Evolutionary conservation across 176 grass and related monocot genomes (phyloP).

Genomic region (Triticum urartu): DNA sequence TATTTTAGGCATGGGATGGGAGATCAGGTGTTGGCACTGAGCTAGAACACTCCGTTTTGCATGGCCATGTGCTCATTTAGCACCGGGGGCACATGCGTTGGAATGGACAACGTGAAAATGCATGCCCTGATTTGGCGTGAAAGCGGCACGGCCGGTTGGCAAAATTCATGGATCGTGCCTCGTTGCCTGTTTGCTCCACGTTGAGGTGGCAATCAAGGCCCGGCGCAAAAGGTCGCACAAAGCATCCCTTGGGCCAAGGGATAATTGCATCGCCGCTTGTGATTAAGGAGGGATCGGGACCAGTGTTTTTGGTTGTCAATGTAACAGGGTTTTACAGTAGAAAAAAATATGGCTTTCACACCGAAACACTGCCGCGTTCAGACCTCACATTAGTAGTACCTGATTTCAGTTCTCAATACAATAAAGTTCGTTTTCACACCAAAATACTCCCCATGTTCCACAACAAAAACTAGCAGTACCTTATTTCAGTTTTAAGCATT

Average conservation of each 20-base stretch:
- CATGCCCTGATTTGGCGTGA: background rate
- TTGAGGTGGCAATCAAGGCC: slow-evolving; percentile 9
- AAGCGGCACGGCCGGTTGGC: slow-evolving; percentile 9
- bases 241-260: background rate
- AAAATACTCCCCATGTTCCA: too few species aligned
- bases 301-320: too few species aligned
- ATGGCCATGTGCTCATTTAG: background rate
- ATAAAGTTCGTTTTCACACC: too few species aligned
- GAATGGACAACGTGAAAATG: slow-evolving; percentile 9
- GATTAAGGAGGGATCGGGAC: background rate
- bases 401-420: too few species aligned
- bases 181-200: background rate
- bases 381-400: too few species aligned
- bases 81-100: background rate
- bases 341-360: too few species aligned
- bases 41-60: background rate
- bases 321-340: too few species aligned
- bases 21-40: background rate
- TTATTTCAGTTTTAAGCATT: too few species aligned
- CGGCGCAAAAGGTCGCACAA: slow-evolving; percentile 11
- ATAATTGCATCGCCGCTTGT: background rate
- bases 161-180: slow-evolving; percentile 32
- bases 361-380: too few species aligned
- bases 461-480: too few species aligned
- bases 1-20: too few species aligned